phyloP scores from a whole-genome alignment of 2,329 filamentous ascomycete genomes.

The Fusarium decemcellulare region DNA sequence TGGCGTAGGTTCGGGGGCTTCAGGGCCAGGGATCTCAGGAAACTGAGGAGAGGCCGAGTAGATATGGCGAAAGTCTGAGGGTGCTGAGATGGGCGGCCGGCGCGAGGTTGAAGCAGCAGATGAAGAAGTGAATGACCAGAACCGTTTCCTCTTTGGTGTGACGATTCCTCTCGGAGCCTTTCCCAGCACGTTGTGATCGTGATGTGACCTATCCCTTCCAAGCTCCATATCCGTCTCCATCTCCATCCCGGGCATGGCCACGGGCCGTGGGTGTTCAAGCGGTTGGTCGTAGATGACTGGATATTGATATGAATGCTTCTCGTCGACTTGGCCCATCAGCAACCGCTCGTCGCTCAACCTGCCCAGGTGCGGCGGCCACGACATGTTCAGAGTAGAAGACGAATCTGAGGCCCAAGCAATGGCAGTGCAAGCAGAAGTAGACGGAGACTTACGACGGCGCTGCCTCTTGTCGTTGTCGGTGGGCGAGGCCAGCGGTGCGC shows the following conservation, averaged over 20 bases:
- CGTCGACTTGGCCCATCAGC: slow-evolving; percentile 52
- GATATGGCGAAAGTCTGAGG: slow-evolving; percentile 73
- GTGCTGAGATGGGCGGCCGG: slow-evolving; percentile 70
- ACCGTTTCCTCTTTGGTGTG: slow-evolving; percentile 62
- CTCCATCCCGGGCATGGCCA: slow-evolving; percentile 40
- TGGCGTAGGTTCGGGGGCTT: slow-evolving; percentile 38
- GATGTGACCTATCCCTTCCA: not conserved
- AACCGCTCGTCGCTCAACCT: slow-evolving; percentile 46
- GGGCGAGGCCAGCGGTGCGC: slow-evolving; percentile 56
- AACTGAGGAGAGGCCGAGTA: slow-evolving; percentile 62
- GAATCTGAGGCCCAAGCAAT: slow-evolving; percentile 38
- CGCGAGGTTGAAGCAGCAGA: slow-evolving; percentile 58
- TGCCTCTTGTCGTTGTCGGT: slow-evolving; percentile 53
- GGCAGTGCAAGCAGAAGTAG: slow-evolving; percentile 41
- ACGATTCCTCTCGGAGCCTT: slow-evolving; percentile 55
- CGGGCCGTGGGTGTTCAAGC: slow-evolving; percentile 46
- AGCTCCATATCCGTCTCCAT: too few species aligned
- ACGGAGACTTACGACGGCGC: slow-evolving; percentile 54
- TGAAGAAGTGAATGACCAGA: slow-evolving; percentile 60
- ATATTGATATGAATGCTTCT: slow-evolving; percentile 41
- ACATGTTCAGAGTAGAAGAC: slow-evolving; percentile 42
- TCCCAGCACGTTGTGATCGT: slow-evolving; percentile 34
- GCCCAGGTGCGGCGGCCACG: slow-evolving; percentile 41
- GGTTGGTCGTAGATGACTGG: slow-evolving; percentile 49
- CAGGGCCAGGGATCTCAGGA: slow-evolving; percentile 44